Base-by-base conservation (phyloP, 192 early-diverging fungal genomes). In the Chytriomyces sp. region DNA sequence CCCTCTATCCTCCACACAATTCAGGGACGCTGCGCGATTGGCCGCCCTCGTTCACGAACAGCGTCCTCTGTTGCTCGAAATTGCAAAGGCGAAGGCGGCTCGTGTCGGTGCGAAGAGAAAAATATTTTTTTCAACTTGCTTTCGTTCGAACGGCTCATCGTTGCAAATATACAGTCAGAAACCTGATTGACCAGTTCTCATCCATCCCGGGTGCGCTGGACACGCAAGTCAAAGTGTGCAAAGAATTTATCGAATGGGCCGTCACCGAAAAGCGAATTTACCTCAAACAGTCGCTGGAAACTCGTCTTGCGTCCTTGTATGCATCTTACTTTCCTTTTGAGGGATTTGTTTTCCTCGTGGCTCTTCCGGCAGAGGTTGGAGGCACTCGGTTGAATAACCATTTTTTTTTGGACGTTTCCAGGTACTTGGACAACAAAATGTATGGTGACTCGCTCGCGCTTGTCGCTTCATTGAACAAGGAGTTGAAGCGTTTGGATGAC, bases 401-500 rank as follows among this genome's bases (percentile, higher is more conserved):
- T 57, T 57, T 57, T 11, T 57, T 13, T 5, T 20, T n/a, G 53
- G 20, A 5, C 53, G 18, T 64, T 64, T 16, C 16, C 53, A 87
- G 89, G 24, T 91, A 94, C 81, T 84, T 98, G 49, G 95, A 97
- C 77, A 95, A 95, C 85, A 94, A 94, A 80, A 93, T 95, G 92
- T 98, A 98, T 77, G 90, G 94, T 49, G 96, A 98, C 67, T 92
- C 96, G 0, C 83, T 98, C 64, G 83, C 83, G 26, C 84, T 99
- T 67, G 95, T 96, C 53, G 87, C 87, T 60, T 82, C 88, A 59
- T 86, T 99, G 57, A 89, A 98, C 68, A 96, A 93, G 69, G 96
- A 98, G 87, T 88, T 99, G n/a, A 99, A 98, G 88, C 92, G 94
- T 60, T 83, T 99, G 59, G 98, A 99, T 87, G 98, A 99, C 88